These are phyloP conservation scores for Setomelanomma holmii DNA, from an alignment of 2,329 filamentous ascomycete genomes.

Conservation along the genomic window DNA sequence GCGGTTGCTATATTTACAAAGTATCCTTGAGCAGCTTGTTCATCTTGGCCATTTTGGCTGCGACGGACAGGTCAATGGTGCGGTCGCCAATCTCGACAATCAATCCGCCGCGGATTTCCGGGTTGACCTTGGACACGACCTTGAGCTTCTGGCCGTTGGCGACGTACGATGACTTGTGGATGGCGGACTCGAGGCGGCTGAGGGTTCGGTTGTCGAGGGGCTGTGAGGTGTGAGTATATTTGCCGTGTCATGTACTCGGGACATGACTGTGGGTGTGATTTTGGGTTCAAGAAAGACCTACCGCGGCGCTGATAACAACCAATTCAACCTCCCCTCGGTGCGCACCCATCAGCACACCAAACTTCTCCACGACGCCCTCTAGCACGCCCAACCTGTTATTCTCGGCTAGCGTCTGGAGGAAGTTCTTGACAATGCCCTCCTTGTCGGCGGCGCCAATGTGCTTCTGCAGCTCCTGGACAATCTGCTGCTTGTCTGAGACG, in stretches of 20 bases:
- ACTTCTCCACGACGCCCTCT: constrained; percentile 85
- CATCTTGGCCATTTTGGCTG: constrained; percentile 93
- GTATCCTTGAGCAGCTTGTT: constrained; percentile 98
- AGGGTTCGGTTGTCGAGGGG: constrained; percentile 88
- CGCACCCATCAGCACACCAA: constrained; percentile 84
- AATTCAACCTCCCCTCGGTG: constrained; percentile 93
- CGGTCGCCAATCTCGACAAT: constrained; percentile 97
- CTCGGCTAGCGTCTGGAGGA: constrained; percentile 87
- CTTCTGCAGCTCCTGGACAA: constrained; percentile 89
- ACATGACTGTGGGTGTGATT: too few species aligned
- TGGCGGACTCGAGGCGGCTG: constrained; percentile 81
- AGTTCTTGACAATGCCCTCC: constrained; percentile 88
- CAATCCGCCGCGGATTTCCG: constrained; percentile 91
- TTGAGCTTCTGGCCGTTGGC: constrained; percentile 96
- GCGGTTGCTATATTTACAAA: constrained; percentile 73
- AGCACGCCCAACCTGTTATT: constrained; percentile 93
- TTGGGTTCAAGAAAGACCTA: constrained; percentile 56
- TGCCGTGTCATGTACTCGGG: too few species aligned
- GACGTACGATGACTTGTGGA: constrained; percentile 88
- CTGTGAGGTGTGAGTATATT: constrained; percentile 57
- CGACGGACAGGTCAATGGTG: constrained; percentile 97
- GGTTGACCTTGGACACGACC: constrained; percentile 93
- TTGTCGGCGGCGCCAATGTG: constrained; percentile 72
- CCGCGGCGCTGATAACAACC: constrained; percentile 86
- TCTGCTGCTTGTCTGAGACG: constrained; percentile 79